Evolutionary conservation across 139 green algal genomes (phyloP).

Genomic region (Diplosphaera chodatii): DNA sequence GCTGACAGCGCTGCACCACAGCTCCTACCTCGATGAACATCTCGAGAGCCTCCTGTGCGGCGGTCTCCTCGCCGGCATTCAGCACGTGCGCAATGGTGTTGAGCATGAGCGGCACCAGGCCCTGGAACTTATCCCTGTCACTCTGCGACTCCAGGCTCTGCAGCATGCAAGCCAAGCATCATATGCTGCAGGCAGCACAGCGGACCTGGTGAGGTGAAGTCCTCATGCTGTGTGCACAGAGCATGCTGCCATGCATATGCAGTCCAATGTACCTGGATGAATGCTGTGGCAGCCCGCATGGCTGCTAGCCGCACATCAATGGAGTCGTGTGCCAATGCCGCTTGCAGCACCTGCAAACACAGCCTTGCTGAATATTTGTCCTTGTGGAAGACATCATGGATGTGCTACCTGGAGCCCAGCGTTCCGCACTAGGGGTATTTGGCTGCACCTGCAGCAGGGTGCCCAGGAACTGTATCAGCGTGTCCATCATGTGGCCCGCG

Average conservation of each 20-base stretch:
- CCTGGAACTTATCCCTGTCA: conserved; percentile 70
- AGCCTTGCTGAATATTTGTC: no score
- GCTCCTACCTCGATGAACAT: conserved; percentile 81
- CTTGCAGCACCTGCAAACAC: conserved; percentile 26
- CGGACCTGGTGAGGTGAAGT: no score
- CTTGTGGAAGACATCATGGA: no score
- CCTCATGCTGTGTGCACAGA: no score
- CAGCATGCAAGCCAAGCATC: no score
- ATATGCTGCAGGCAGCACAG: no score
- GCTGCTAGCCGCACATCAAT: conserved; percentile 61
- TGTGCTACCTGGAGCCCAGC: no score
- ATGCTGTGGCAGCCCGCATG: conserved; percentile 55
- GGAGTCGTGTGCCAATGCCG: conserved; percentile 29
- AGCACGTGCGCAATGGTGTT: conserved; percentile 51
- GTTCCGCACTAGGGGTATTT: no score
- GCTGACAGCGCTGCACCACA: no score
- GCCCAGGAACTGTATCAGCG: conserved; percentile 58
- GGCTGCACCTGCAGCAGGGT: conserved; percentile 39
- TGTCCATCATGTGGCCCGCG: conserved; percentile 55
- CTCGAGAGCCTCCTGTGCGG: conserved; percentile 79
- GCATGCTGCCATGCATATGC: no score
- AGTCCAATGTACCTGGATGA: conserved; percentile 62
- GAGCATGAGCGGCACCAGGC: conserved; percentile 79
- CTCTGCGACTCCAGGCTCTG: conserved; percentile 45
- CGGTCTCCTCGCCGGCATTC: conserved; percentile 57